Evolutionary conservation across 1,284 basidiomycete genomes (phyloP).

Genomic region (Ganoderma lingzhi): DNA sequence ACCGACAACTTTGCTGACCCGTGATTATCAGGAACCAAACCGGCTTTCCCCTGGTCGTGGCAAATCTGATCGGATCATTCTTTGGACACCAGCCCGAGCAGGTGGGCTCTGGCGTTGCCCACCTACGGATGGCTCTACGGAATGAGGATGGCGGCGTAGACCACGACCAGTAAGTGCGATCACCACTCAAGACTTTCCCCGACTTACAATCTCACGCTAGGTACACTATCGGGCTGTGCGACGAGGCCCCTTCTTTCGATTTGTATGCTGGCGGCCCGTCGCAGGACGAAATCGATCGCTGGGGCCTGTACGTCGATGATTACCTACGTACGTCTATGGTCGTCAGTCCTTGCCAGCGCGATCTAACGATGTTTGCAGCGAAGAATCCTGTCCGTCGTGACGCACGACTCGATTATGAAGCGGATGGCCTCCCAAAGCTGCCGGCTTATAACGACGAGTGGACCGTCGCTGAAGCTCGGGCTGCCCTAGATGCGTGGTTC

Average conservation of each 20-base stretch:
- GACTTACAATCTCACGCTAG: not conserved
- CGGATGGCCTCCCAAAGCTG: not conserved
- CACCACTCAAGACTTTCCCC: not conserved
- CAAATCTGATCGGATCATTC: no score
- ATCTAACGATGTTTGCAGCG: not conserved
- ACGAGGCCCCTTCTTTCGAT: not conserved
- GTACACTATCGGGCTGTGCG: not conserved
- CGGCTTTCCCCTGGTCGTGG: no score
- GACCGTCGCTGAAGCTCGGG: no score
- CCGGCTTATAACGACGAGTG: no score
- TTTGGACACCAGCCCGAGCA: not conserved
- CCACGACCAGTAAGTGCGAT: not conserved
- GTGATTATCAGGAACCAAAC: no score
- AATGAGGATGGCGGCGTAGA: not conserved
- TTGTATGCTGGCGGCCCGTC: not conserved
- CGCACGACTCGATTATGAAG: not conserved
- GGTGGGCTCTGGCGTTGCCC: not conserved
- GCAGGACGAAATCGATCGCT: not conserved
- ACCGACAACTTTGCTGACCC: no score
- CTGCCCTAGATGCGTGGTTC: no score
- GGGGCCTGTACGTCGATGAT: not conserved
- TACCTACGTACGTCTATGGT: not conserved
- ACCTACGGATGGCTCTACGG: not conserved
- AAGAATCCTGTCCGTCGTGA: not conserved
- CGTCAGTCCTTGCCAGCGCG: not conserved